Conservation (phyloP, 2,329 filamentous ascomycete species). For the Diaporthe ampelina region DNA sequence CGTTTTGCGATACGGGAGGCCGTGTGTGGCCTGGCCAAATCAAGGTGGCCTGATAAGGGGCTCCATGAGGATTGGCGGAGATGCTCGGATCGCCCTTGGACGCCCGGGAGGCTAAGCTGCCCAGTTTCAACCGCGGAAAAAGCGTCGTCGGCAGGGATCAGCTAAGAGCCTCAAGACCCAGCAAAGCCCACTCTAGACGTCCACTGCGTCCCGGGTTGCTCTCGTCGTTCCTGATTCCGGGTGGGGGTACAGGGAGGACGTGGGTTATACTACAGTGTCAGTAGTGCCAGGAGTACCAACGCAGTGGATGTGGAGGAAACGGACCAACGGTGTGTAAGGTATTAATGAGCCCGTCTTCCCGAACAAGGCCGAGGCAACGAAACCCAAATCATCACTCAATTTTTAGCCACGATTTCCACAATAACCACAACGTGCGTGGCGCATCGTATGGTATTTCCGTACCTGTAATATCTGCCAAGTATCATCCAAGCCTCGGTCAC, state of each 20-base stretch:
- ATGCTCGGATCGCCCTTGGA: conserved; percentile 23
- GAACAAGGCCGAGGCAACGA: not conserved
- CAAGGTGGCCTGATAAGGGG: conserved; percentile 32
- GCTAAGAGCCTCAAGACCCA: conserved; percentile 13
- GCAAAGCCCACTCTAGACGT: conserved; percentile 5
- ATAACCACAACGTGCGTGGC: not conserved
- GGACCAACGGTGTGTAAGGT: conserved; percentile 9
- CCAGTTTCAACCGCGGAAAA: conserved; percentile 10
- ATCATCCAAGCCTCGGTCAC: not conserved
- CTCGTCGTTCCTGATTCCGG: conserved; percentile 18
- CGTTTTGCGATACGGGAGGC: not conserved
- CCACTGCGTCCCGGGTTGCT: not conserved
- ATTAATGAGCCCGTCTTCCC: not conserved
- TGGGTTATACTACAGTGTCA: not conserved
- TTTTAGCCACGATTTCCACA: conserved; percentile 5
- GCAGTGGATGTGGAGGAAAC: no score
- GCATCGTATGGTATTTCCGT: conserved; percentile 9
- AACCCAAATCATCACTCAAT: not conserved
- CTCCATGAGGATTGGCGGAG: conserved; percentile 28
- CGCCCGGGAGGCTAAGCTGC: not conserved
- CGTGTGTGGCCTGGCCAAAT: conserved; percentile 17
- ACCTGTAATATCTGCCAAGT: conserved; percentile 16
- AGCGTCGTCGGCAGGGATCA: conserved; percentile 11
- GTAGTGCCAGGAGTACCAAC: no score
- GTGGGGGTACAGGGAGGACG: conserved; percentile 2